Percentiles rank a stretch among this genome's conserved stretches.
Evolutionary conservation across 441 rosid species (phyloP).

Genomic region (Gossypium laxum): DNA sequence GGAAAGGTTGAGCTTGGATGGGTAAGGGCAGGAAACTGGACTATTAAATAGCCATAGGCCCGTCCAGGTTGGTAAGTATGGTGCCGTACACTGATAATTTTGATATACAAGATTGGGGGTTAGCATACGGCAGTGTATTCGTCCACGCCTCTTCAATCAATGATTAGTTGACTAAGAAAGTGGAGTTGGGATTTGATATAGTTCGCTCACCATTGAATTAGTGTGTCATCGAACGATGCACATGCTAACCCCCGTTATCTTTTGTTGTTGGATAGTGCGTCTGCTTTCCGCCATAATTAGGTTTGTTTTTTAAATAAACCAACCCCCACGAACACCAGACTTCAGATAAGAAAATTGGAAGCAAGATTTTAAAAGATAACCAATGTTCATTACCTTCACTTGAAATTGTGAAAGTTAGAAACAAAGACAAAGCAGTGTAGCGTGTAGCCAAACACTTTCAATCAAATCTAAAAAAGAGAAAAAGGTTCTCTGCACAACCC

Average conservation of each 20-base stretch:
- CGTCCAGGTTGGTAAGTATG: no score
- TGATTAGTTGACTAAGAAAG: no score
- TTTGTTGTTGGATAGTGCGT: no score
- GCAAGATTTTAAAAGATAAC: background rate
- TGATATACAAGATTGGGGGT: no score
- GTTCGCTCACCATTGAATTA: background rate
- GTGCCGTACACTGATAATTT: no score
- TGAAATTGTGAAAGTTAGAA: background rate
- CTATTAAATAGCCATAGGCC: background rate
- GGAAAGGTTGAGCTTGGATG: background rate
- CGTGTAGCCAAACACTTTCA: background rate
- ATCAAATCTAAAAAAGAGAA: background rate
- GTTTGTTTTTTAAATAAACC: no score
- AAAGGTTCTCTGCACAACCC: constrained; percentile 30
- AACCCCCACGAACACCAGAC: no score
- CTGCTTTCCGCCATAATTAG: background rate
- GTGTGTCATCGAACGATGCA: background rate
- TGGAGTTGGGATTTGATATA: no score
- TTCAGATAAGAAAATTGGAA: background rate
- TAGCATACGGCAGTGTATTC: no score
- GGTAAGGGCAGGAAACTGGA: background rate
- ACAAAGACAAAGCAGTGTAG: background rate
- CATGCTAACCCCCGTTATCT: background rate
- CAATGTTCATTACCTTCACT: background rate
- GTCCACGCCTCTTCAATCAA: no score